Percentiles rank a stretch among this genome's conserved stretches.
These are phyloP conservation scores for Candida oleophila DNA, from an alignment of 805 yeast genomes.

Conservation along the genomic window DNA sequence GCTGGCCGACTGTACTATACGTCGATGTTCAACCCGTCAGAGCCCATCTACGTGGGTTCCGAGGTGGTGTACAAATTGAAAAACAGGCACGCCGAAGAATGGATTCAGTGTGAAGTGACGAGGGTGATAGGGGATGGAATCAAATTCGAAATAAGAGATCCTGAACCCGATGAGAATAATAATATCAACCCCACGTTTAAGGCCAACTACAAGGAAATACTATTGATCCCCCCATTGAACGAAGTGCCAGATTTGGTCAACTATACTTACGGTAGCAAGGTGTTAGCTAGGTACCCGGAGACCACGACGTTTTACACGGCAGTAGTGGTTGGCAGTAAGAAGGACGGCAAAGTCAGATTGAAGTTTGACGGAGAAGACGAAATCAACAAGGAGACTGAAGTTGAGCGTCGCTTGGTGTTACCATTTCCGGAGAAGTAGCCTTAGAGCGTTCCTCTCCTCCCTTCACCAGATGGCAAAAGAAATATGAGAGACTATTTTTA, in stretches of 20 bases:
- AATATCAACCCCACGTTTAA: slow-evolving; percentile 85
- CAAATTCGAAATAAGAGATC: slow-evolving; percentile 89
- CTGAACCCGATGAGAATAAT: slow-evolving; percentile 93
- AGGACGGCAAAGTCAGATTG: slow-evolving; percentile 75
- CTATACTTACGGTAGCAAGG: slow-evolving; percentile 76
- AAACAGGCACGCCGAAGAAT: slow-evolving; percentile 76
- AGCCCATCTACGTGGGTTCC: slow-evolving; percentile 60
- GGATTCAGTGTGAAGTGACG: slow-evolving; percentile 94
- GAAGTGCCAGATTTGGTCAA: slow-evolving; percentile 42
- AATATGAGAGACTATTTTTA: too few species aligned
- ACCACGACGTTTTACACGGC: slow-evolving; percentile 97
- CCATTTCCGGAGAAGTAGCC: slow-evolving; percentile 57
- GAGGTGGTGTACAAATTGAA: slow-evolving; percentile 86
- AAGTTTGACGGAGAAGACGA: slow-evolving; percentile 97
- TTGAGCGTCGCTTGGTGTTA: slow-evolving; percentile 77
- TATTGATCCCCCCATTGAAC: slow-evolving; percentile 61
- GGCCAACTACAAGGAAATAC: slow-evolving; percentile 77
- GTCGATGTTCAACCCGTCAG: slow-evolving; percentile 61
- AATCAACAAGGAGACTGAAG: slow-evolving; percentile 92
- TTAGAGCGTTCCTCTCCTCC: too few species aligned
- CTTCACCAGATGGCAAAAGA: too few species aligned
- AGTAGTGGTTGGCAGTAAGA: slow-evolving; percentile 73
- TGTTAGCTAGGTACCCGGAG: slow-evolving; percentile 93
- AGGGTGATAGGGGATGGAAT: slow-evolving; percentile 72
- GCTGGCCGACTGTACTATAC: slow-evolving; percentile 46